Evolutionary conservation across 768 basidiomycete genomes (phyloP), one percentile per base, ranked within the genome.

Genomic region (Ramaria sp.): DNA sequence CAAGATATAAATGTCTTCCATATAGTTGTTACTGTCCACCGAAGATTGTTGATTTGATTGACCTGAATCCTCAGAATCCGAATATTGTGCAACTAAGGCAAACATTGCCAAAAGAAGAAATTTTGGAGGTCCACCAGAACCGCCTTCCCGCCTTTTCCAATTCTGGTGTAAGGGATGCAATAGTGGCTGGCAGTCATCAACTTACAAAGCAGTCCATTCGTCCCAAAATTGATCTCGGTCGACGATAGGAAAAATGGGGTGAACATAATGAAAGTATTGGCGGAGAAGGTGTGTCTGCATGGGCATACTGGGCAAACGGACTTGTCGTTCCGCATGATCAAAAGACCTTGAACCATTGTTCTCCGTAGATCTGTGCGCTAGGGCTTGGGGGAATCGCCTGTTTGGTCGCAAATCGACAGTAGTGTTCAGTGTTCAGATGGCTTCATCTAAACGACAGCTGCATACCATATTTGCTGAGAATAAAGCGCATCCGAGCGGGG

Each of bases 31-130:
- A 7, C 88, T 88, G 0, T 13, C 18, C 28, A 50, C 16, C 6
- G 48, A n/a, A 1, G 34, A 37, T 7, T 50, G 30, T 50, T 50
- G 48, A 18, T 16, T 76, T 74, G n/a, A 78, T 70, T 7, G 70
- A 18, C 5, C n/a, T 16, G 13, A 8, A n/a, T 32, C 20, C 32
- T 32, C 48, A 16, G 48, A 16, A 12, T 50, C 34, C n/a, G 28
- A 73, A 64, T 86, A 88, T 16, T 90, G 83, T 2, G 88, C 80
- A 2, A 89, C 86, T 47, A 88, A 73, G 18, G 91, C 75, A 62
- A 84, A 90, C 79, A 94, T 91, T n/a, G 79, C 76, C 22, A 93
- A 75, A 2, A 93, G 73, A 10, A 92, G 74, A 3, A 90, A 73
- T 5, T 78, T 67, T 3, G 88, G 2, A n/a, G 48, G 48, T 1